Evolutionary conservation across 495 filamentous ascomycete species (phyloP), one percentile per base, ranked within the genome.

Genomic region (Evernia prunastri): DNA sequence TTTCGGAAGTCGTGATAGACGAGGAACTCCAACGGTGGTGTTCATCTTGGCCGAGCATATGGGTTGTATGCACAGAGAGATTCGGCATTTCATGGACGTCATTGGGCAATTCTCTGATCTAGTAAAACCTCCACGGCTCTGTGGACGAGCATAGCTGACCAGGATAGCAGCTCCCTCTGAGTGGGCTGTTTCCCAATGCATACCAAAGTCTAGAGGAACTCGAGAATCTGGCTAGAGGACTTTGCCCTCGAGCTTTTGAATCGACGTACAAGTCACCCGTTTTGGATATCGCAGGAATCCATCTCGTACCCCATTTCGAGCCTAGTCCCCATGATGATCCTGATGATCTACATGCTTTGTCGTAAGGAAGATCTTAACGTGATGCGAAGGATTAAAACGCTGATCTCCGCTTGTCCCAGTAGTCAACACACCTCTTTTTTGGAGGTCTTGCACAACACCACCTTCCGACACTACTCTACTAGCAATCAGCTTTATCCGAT

Each of bases 1-100:
- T 59, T 59, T 29, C 9, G 37, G 37, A 20, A 43, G 3, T 59
- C 57, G 57, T 42, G 57, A 59, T 59, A 37, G 36, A 27, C 56
- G 39, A 39, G 36, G 57, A 20, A 59, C 57, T n/a, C 57, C 40
- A 43, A 31, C 42, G 15, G 27, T 59, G 36, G 43, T 59, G 57
- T 42, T 59, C 23, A 42, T 29, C 23, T 40, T 59, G 23, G 27
- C 57, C 37, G 29, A 59, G 40, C 6, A 59, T 59, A 23, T 59
- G 11, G 57, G 57, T 42, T 29, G 43, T 12, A 59, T 59, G 36
- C 57, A 59, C n/a, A 31, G 20, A n/a, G 36, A 40, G 17, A 29
- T 59, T 42, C 36, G 36, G 25, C 8, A 0, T 59, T 43, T 59
- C 20, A 18, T 40, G 13, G 40, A 25, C 8, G n/a, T 12, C 27